phyloP scores from a whole-genome alignment of 306 rosid species.

The Cercis canadensis region DNA sequence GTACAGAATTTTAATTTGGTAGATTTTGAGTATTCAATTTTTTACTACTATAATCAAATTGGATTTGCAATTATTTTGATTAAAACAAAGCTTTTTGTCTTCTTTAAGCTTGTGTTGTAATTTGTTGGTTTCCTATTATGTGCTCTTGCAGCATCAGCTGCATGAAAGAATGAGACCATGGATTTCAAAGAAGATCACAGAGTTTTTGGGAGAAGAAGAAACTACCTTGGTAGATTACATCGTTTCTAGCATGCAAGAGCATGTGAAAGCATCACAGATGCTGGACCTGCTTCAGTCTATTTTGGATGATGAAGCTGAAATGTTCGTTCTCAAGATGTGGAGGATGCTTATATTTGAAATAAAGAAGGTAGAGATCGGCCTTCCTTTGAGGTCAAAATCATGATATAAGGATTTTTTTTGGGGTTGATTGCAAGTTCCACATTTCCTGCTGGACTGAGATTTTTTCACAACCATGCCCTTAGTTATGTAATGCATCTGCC shows the following conservation, averaged over 20 bases:
- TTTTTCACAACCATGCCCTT: slow-evolving; percentile 18
- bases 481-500: slow-evolving; percentile 7
- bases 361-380: slow-evolving; percentile 94
- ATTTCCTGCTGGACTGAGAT: slow-evolving; percentile 27
- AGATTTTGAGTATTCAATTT: slow-evolving; percentile 13
- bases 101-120: background rate
- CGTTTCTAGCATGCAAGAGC: slow-evolving; percentile 92
- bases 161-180: slow-evolving; percentile 98
- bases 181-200: slow-evolving; percentile 93
- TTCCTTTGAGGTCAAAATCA: slow-evolving; percentile 66
- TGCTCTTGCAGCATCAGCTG: slow-evolving; percentile 68
- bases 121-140: slow-evolving; percentile 6
- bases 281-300: slow-evolving; percentile 91
- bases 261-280: slow-evolving; percentile 93
- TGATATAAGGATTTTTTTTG: slow-evolving; percentile 20
- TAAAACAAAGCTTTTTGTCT: too few relatives aligned
- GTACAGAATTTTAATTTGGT: slow-evolving; percentile 41
- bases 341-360: slow-evolving; percentile 99
- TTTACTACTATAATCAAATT: slow-evolving; percentile 4
- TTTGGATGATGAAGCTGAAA: slow-evolving; percentile 98
- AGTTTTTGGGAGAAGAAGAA: slow-evolving; percentile 97
- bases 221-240: slow-evolving; percentile 90
- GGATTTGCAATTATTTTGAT: background rate
- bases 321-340: slow-evolving; percentile 99
- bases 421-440: background rate